These are phyloP conservation scores for Rhizopus microsporus DNA, from an alignment of 371 early-diverging fungal species.

Conservation along the genomic window DNA sequence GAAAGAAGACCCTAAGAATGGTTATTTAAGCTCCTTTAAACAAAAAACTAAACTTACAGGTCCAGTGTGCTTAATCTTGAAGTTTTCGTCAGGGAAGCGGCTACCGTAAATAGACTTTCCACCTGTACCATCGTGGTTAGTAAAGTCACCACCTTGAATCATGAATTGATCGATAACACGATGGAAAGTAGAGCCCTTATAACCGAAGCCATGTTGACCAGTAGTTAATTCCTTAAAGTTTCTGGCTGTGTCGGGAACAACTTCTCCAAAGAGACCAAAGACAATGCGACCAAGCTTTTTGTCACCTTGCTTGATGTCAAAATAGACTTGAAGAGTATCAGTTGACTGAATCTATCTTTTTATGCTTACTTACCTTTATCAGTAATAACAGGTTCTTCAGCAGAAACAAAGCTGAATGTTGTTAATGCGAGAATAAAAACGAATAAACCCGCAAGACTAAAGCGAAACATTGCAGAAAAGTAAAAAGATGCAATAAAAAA, in stretches of 20 bases:
- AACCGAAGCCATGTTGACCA: constrained; percentile 78
- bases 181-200: constrained; percentile 88
- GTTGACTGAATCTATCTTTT: neutral
- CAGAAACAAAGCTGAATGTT: constrained; percentile 42
- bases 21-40: constrained; percentile 50
- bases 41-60: constrained; percentile 54
- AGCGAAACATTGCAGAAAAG: constrained; percentile 37
- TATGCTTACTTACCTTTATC: constrained; percentile 37
- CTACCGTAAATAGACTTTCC: constrained; percentile 91
- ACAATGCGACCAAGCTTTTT: constrained; percentile 82
- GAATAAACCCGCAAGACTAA: constrained; percentile 35
- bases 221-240: constrained; percentile 92
- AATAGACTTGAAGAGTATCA: constrained; percentile 64
- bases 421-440: constrained; percentile 35
- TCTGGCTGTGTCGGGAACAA: constrained; percentile 81
- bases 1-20: constrained; percentile 30
- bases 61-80: constrained; percentile 80
- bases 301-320: constrained; percentile 89
- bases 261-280: constrained; percentile 78
- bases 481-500: constrained; percentile 9
- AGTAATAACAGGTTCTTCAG: constrained; percentile 49
- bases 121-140: constrained; percentile 89
- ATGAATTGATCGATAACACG: constrained; percentile 89
- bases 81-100: constrained; percentile 96
- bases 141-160: constrained; percentile 87